These are phyloP conservation scores for Inonotus hispidus DNA, from an alignment of 1,284 basidiomycete species.

Conservation along the genomic window DNA sequence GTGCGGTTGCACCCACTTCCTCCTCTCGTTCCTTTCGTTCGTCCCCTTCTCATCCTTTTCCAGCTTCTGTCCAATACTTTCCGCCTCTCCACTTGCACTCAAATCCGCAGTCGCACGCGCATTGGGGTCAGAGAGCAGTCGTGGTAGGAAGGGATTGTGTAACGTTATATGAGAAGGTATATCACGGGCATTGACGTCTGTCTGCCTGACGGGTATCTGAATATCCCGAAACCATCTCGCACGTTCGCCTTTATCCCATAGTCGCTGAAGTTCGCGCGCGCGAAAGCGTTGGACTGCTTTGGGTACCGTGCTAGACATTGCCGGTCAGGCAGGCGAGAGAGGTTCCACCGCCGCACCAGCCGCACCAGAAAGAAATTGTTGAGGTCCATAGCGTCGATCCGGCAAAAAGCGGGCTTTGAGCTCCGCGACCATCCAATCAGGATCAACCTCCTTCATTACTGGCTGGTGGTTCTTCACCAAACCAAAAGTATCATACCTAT, in stretches of 20 bases:
- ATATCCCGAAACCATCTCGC: not conserved
- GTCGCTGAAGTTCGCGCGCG: constrained; percentile 18
- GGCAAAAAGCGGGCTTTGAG: not conserved
- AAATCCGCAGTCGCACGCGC: not conserved
- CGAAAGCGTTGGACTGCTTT: constrained; percentile 20
- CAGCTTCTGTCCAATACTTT: not conserved
- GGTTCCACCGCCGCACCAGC: not conserved
- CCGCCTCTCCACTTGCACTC: not conserved
- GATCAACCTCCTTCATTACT: too few species aligned
- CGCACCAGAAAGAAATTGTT: not conserved
- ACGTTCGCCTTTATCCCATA: not conserved
- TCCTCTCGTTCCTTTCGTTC: not conserved
- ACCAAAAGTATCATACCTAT: too few species aligned
- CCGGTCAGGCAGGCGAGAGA: too few species aligned
- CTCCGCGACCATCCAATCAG: not conserved
- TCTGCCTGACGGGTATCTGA: not conserved
- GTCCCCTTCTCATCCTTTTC: not conserved
- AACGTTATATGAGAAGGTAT: not conserved
- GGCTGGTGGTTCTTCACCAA: too few species aligned
- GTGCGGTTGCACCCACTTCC: constrained; percentile 58
- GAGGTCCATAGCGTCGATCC: not conserved
- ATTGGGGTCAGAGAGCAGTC: constrained; percentile 1
- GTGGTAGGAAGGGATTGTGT: constrained; percentile 14
- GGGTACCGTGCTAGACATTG: not conserved
- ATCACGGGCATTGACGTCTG: not conserved